Conservation (phyloP, 2,329 filamentous ascomycete species). For the Penicillium sp. region DNA sequence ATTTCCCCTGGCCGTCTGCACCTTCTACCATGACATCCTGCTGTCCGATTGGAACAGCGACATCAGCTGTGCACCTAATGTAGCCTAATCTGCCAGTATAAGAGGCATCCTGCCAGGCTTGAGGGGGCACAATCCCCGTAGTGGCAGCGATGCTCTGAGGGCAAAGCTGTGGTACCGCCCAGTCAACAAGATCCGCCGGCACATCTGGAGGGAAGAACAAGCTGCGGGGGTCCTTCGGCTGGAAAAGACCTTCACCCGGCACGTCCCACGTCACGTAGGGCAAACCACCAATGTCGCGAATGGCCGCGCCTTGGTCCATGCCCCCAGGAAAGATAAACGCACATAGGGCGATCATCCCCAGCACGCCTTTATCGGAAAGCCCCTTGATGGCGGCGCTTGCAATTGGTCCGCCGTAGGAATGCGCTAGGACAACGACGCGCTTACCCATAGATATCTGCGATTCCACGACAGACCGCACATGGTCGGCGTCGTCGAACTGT, state of each 20-base stretch:
- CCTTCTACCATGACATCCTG: neutral
- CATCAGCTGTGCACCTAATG: neutral
- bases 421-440: neutral
- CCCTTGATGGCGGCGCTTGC: neutral
- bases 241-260: neutral
- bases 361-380: neutral
- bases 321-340: neutral
- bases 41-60: neutral
- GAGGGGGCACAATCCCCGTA: neutral
- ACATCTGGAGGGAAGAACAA: neutral
- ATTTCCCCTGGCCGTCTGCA: neutral
- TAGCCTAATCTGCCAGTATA: neutral
- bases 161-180: neutral
- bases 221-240: neutral
- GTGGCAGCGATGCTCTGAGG: constrained; percentile 1
- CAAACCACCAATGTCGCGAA: neutral
- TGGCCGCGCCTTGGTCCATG: neutral
- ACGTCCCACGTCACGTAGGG: neutral
- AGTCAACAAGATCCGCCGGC: neutral
- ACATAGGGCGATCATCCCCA: neutral
- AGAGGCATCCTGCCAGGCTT: neutral
- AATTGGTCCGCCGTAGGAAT: neutral
- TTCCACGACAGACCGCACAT: neutral
- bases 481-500: neutral
- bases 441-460: neutral